Percentiles rank a stretch among this genome's conserved stretches.
These are phyloP conservation scores for Harrya chromipes DNA, from an alignment of 768 basidiomycete genomes.

Conservation along the genomic window DNA sequence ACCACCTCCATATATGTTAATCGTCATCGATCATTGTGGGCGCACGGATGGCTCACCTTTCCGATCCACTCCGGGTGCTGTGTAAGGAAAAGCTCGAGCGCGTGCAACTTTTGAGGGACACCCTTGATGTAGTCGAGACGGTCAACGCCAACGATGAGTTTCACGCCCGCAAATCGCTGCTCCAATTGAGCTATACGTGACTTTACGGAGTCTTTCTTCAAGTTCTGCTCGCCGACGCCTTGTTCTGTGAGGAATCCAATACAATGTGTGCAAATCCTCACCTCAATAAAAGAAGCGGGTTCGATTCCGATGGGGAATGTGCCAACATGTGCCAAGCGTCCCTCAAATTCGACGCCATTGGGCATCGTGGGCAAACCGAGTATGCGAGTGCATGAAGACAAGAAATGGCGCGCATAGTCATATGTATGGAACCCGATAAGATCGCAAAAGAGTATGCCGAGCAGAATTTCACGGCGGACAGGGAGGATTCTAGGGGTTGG, in stretches of 20 bases:
- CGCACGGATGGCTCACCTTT: constrained; percentile 51
- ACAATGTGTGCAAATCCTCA: constrained; percentile 26
- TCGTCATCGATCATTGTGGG: neutral
- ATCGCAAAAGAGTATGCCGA: constrained; percentile 93
- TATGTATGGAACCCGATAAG: constrained; percentile 99
- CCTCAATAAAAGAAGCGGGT: constrained; percentile 85
- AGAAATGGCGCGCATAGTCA: constrained; percentile 98
- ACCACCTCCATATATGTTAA: constrained; percentile 60
- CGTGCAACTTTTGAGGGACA: constrained; percentile 97
- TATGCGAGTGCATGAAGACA: constrained; percentile 96
- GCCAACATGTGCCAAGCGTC: constrained; percentile 93
- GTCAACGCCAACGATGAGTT: constrained; percentile 98
- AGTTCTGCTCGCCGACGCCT: constrained; percentile 46
- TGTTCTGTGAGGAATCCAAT: constrained; percentile 1
- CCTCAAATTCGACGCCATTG: constrained; percentile 95
- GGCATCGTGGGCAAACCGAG: constrained; percentile 95
- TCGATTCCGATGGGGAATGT: constrained; percentile 99
- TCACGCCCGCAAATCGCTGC: constrained; percentile 89
- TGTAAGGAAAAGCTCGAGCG: constrained; percentile 91
- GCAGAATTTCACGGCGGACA: constrained; percentile 95
- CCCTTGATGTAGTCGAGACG: constrained; percentile 99
- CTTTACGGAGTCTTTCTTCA: constrained; percentile 77
- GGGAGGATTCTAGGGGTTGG: constrained; percentile 73
- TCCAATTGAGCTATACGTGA: constrained; percentile 78
- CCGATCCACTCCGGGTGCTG: constrained; percentile 99